These are phyloP conservation scores for Myxozyma vanderwaltii DNA, from an alignment of 805 yeast species.

Conservation along the genomic window DNA sequence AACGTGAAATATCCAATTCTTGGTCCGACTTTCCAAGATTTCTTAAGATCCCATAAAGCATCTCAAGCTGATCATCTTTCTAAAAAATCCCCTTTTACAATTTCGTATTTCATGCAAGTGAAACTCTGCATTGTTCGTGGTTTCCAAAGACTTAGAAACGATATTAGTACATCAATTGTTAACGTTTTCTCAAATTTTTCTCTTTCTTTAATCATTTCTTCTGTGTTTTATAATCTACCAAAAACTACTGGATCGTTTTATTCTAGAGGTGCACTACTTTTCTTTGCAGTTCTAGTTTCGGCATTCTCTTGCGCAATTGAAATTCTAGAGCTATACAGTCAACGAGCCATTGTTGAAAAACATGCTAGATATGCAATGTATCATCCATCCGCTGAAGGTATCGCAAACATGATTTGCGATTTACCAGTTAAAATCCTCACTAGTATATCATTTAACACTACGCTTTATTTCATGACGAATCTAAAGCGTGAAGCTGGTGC, in stretches of 20 bases:
- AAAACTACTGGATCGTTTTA: conserved; percentile 58
- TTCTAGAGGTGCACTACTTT: conserved; percentile 62
- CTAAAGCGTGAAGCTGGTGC: conserved; percentile 54
- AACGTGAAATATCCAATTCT: conserved; percentile 31
- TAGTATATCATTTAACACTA: conserved; percentile 50
- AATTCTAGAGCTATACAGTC: conserved; percentile 49
- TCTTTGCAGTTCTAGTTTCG: conserved; percentile 47
- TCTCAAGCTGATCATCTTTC: conserved; percentile 46
- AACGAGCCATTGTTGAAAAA: conserved; percentile 62
- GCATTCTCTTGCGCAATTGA: conserved; percentile 53
- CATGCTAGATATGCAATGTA: conserved; percentile 73
- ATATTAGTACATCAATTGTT: conserved; percentile 53
- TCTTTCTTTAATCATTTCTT: conserved; percentile 63
- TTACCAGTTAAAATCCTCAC: conserved; percentile 61
- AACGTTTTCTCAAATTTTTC: conserved; percentile 52
- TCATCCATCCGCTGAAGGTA: conserved; percentile 72
- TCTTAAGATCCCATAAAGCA: conserved; percentile 41
- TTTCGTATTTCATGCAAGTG: conserved; percentile 53
- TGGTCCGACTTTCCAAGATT: conserved; percentile 36
- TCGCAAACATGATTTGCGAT: conserved; percentile 61
- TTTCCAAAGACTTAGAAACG: conserved; percentile 57
- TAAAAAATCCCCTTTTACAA: conserved; percentile 48
- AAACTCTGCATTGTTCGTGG: conserved; percentile 34
- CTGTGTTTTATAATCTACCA: conserved; percentile 59
- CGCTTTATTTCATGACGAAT: conserved; percentile 60